Conservation (phyloP, 192 early-diverging fungal genomes). For the Umbelopsis sp. region DNA sequence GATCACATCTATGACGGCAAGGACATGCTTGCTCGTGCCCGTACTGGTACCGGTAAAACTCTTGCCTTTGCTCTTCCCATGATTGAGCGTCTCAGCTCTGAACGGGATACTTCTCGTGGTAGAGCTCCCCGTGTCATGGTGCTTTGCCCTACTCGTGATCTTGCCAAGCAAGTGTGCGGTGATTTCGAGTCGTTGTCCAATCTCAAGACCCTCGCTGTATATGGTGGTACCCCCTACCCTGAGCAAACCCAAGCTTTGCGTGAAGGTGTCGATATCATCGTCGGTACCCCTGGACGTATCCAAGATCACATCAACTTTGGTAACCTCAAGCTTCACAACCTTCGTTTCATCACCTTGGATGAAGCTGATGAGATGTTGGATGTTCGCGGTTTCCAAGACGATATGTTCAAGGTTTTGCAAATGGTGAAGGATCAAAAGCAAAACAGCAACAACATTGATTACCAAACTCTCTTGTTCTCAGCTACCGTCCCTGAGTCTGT, state of each 20-base stretch:
- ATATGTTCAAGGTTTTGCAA: conserved; percentile 80
- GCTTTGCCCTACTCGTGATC: conserved; percentile 82
- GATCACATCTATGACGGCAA: conserved; percentile 72
- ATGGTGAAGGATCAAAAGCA: conserved; percentile 77
- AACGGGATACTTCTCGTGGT: conserved; percentile 46
- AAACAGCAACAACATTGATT: conserved; percentile 40
- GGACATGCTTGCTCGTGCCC: conserved; percentile 72
- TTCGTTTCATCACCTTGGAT: conserved; percentile 72
- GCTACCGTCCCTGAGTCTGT: conserved; percentile 87
- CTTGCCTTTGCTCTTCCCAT: conserved; percentile 84
- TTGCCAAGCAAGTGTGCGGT: conserved; percentile 87
- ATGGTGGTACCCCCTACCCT: conserved; percentile 89
- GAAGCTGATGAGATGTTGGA: conserved; percentile 86
- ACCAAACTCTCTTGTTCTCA: conserved; percentile 84
- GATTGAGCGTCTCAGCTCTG: conserved; percentile 54
- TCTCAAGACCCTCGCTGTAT: conserved; percentile 71
- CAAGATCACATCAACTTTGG: conserved; percentile 84
- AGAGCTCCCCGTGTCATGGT: conserved; percentile 57
- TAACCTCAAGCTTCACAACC: conserved; percentile 67
- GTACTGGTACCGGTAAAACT: conserved; percentile 84
- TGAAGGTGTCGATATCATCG: conserved; percentile 72
- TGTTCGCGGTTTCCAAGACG: conserved; percentile 82
- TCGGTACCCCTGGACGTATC: conserved; percentile 84
- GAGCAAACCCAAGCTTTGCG: conserved; percentile 83
- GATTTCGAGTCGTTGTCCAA: conserved; percentile 71